Base-by-base conservation (phyloP, 1,284 basidiomycete genomes). In the Rhodofomes roseus region DNA sequence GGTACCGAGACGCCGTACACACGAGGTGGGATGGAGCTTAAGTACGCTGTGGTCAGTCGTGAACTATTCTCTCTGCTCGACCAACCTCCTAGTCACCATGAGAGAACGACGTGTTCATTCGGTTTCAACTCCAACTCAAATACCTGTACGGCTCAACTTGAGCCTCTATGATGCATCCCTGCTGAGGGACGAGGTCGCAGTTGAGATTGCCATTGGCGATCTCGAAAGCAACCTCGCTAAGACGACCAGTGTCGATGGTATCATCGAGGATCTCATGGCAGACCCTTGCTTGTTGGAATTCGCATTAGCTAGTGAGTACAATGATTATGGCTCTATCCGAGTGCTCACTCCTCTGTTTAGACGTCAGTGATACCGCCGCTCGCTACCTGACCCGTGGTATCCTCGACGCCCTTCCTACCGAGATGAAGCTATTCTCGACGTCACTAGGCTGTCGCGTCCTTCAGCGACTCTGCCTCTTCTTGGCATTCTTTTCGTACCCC, bases 141-240 rank as follows among this genome's bases (percentile, higher is more conserved):
- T 25, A 4, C 46, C 27, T 36, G 40, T 55, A 29, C 7, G 18
- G 7, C 51, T 58, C 20, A 43, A 57, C 56, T 25, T 57, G 56
- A 25, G 48, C 48, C 56, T 51, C 48, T 57, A 50, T 37, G 56
- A 57, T 57, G 56, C 56, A 12, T 11, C 56, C 29, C 20, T 37
- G 22, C 36, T 57, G 20, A 34, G 34, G 20, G 23, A 52, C 40
- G 43, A 46, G 31, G 37, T 36, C 22, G 56, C 43, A 18, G 27
- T 57, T 31, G 46, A 57, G 56, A 25, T 50, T 20, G 48, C 56
- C 12, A 25, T 51, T 6, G 20, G 46, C 36, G 48, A 50, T 31
- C 44, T 57, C 37, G 56, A 57, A 37, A 51, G 18, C 43, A 34
- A 37, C 31, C 29, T 51, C 34, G 36, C 31, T 20, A 57, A 40